Evolutionary conservation across 2,329 filamentous ascomycete genomes (phyloP), one percentile per base, ranked within the genome.

Genomic region (Cercospora janseana): DNA sequence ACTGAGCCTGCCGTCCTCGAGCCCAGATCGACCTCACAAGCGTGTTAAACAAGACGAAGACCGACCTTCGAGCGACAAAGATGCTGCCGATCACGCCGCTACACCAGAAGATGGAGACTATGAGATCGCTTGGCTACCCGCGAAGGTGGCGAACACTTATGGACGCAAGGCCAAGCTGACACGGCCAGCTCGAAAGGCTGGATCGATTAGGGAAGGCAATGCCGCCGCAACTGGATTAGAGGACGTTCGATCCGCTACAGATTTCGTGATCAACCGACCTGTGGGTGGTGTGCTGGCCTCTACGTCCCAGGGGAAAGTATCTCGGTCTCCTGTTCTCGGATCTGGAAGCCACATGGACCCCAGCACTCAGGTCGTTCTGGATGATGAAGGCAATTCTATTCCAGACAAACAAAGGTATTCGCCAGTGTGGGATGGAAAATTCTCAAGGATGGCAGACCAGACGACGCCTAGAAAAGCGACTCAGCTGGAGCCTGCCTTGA

Each of bases 1-100:
- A 18, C 40, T 62, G 38, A 65, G 67, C 23, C 41, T 41, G 24
- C 49, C 58, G 10, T 57, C 44, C 13, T 56, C 55, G 38, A 56
- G 50, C 31, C 52, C 54, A 37, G 52, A 59, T 40, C 52, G 45
- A 41, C 51, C 55, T 12, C 49, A 46, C n/a, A 63, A 61, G 51
- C 59, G 60, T 34, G 46, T 46, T 28, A 59, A 53, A 21, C 46
- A 44, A 20, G 37, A 42, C 31, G 47, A 45, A 15, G 50, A 42
- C 12, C 20, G 12, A 5, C 6, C 35, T 12, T 15, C 21, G 8
- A 6, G 20, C 8, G 26, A 4, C 5, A 23, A 15, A 26, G 20
- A 24, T 26, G 35, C 7, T 4, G 35, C 21, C 15, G 35, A 26
- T 3, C n/a, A 26, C n/a, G 35, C n/a, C n/a, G n/a, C n/a, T n/a